Evolutionary conservation across 139 green algal species (phyloP).

Genomic region (Haematococcus sp.): DNA sequence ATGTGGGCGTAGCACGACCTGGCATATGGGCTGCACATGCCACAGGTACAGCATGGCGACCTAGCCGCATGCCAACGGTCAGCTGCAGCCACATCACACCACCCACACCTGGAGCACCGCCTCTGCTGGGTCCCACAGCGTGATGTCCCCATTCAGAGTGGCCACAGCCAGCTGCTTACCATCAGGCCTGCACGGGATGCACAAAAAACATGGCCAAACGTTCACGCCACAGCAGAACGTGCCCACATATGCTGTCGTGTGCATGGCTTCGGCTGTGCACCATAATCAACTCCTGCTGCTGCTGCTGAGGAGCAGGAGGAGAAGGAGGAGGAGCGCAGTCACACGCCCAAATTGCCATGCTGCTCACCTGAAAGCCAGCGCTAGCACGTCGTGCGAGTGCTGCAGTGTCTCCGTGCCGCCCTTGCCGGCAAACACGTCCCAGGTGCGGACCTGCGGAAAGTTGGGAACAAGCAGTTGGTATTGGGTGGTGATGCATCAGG

Average conservation of each 20-base stretch:
- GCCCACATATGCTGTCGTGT: no score
- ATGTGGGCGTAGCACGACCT: no score
- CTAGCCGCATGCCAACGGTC: neutral
- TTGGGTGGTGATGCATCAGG: neutral
- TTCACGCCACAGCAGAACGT: no score
- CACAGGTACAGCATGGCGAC: slow-evolving; percentile 3
- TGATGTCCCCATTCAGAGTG: slow-evolving; percentile 91
- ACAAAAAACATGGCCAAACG: neutral
- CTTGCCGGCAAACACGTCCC: slow-evolving; percentile 84
- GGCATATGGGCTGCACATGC: no score
- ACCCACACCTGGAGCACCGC: slow-evolving; percentile 47
- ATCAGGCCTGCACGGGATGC: slow-evolving; percentile 63
- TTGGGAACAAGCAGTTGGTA: neutral
- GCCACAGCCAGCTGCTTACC: slow-evolving; percentile 82
- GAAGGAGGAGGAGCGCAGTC: no score
- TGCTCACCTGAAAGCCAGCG: slow-evolving; percentile 64
- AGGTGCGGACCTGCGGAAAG: slow-evolving; percentile 45
- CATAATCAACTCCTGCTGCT: no score
- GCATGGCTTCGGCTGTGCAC: no score
- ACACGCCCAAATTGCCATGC: no score
- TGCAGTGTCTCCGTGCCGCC: slow-evolving; percentile 73
- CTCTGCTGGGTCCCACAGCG: slow-evolving; percentile 91
- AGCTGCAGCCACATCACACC: no score
- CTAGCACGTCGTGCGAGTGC: slow-evolving; percentile 92
- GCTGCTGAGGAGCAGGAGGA: no score